phyloP scores from a whole-genome alignment of 169 alveolate genomes.

The Plasmodium vinckei region DNA sequence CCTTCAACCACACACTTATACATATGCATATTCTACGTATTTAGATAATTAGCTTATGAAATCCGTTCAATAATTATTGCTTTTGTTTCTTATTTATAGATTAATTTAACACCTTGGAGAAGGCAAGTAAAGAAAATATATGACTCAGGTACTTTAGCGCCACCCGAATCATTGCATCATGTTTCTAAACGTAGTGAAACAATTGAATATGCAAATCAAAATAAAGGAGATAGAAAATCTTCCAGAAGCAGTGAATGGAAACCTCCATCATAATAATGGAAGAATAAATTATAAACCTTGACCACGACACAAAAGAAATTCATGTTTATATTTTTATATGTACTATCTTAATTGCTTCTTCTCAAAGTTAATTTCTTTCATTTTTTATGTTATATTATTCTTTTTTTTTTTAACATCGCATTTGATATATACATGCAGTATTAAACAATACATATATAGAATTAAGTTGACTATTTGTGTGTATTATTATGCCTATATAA shows the following conservation, averaged over 20 bases:
- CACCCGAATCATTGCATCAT: slow-evolving; percentile 65
- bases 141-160: slow-evolving; percentile 77
- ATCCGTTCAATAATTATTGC: neutral
- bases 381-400: too few relatives aligned
- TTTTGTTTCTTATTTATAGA: slow-evolving; percentile 49
- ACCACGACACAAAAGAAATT: neutral
- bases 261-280: slow-evolving; percentile 52
- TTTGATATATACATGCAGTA: too few relatives aligned
- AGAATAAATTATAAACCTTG: neutral
- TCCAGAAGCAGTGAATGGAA: slow-evolving; percentile 63
- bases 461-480: too few relatives aligned
- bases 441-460: too few relatives aligned
- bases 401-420: too few relatives aligned
- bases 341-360: too few relatives aligned
- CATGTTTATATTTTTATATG: neutral
- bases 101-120: slow-evolving; percentile 88
- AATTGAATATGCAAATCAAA: slow-evolving; percentile 32
- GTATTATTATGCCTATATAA: too few relatives aligned
- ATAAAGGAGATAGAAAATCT: slow-evolving; percentile 30
- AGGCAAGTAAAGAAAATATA: slow-evolving; percentile 78
- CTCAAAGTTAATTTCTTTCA: too few relatives aligned
- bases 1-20: neutral
- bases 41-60: neutral
- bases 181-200: slow-evolving; percentile 25
- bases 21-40: neutral